phyloP scores from a whole-genome alignment of 2,329 filamentous ascomycete species.

The Dryadomyces quercus-mongolicae region DNA sequence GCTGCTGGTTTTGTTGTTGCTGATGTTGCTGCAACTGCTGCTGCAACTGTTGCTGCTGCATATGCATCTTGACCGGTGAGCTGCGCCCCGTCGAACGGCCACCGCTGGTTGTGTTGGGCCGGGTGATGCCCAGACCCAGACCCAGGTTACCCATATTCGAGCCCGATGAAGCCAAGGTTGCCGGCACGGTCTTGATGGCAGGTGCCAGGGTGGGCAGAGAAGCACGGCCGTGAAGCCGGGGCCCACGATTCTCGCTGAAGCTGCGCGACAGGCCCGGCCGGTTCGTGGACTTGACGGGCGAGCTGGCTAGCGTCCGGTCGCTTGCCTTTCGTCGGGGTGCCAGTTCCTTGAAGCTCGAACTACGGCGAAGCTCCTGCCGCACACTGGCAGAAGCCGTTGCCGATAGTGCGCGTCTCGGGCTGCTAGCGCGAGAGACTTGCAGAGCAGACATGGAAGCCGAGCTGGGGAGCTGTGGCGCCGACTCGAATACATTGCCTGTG shows the following conservation, averaged over 20 bases:
- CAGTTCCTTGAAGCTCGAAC: slow-evolving; percentile 31
- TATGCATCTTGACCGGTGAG: slow-evolving; percentile 40
- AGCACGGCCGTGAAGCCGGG: slow-evolving; percentile 26
- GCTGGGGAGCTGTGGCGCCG: slow-evolving; percentile 14
- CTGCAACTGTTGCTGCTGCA: slow-evolving; percentile 23
- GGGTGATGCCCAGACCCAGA: slow-evolving; percentile 19
- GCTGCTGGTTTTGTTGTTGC: slow-evolving; percentile 6
- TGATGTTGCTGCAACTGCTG: slow-evolving; percentile 8
- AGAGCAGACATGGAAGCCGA: slow-evolving; percentile 9
- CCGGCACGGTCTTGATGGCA: slow-evolving; percentile 21
- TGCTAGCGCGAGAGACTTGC: slow-evolving; percentile 15
- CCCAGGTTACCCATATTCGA: background rate
- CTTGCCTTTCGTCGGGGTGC: slow-evolving; percentile 27
- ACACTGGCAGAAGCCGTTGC: slow-evolving; percentile 18
- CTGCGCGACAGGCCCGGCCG: slow-evolving; percentile 41
- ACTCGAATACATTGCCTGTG: slow-evolving; percentile 13
- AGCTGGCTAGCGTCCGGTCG: slow-evolving; percentile 24
- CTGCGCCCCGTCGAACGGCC: slow-evolving; percentile 31
- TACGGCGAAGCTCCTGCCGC: slow-evolving; percentile 29
- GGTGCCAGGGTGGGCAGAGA: slow-evolving; percentile 36
- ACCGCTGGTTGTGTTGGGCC: slow-evolving; percentile 22
- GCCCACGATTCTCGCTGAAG: slow-evolving; percentile 39
- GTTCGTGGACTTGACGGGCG: slow-evolving; percentile 36
- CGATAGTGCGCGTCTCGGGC: slow-evolving; percentile 11
- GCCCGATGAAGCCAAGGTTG: background rate